Percentiles rank a stretch among this genome's conserved stretches.
Conservation (phyloP, 768 basidiomycete species). For the Postia placenta region DNA sequence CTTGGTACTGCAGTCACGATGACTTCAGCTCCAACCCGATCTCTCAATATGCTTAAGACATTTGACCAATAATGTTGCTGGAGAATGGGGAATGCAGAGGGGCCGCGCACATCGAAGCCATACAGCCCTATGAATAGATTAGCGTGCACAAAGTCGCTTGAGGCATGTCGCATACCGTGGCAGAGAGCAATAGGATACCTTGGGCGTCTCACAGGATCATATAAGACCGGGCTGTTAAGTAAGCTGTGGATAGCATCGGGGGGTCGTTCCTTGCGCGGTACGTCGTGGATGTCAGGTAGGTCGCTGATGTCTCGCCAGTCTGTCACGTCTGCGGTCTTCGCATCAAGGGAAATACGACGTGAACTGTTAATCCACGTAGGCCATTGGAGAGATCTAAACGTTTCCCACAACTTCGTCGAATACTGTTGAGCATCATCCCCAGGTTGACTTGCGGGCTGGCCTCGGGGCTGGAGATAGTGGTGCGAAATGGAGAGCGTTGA, state of each 20-base stretch:
- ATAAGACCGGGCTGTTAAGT: slow-evolving; percentile 71
- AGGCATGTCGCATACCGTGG: slow-evolving; percentile 57
- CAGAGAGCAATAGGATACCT: slow-evolving; percentile 92
- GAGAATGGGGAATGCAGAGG: slow-evolving; percentile 72
- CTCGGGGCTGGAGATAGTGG: slow-evolving; percentile 37
- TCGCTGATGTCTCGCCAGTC: not conserved
- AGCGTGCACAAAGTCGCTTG: not conserved
- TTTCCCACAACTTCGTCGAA: slow-evolving; percentile 1
- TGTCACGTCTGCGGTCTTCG: not conserved
- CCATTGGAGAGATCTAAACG: slow-evolving; percentile 12
- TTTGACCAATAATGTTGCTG: slow-evolving; percentile 94
- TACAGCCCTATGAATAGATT: slow-evolving; percentile 62
- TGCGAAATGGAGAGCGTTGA: slow-evolving; percentile 66
- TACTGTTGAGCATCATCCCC: not conserved
- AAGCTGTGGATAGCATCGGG: slow-evolving; percentile 50
- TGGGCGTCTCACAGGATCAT: slow-evolving; percentile 71
- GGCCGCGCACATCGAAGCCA: slow-evolving; percentile 90
- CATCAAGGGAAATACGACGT: not conserved
- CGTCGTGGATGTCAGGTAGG: not conserved
- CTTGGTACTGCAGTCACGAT: slow-evolving; percentile 92
- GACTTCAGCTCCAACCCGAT: slow-evolving; percentile 87
- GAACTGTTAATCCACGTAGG: slow-evolving; percentile 6
- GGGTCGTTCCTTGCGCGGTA: not conserved
- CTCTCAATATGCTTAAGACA: slow-evolving; percentile 71
- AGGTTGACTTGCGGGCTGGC: not conserved